Percentiles rank a stretch among this genome's conserved stretches.
Evolutionary conservation across 2,329 filamentous ascomycete genomes (phyloP).

Genomic region (Arthrinium phaeospermum): DNA sequence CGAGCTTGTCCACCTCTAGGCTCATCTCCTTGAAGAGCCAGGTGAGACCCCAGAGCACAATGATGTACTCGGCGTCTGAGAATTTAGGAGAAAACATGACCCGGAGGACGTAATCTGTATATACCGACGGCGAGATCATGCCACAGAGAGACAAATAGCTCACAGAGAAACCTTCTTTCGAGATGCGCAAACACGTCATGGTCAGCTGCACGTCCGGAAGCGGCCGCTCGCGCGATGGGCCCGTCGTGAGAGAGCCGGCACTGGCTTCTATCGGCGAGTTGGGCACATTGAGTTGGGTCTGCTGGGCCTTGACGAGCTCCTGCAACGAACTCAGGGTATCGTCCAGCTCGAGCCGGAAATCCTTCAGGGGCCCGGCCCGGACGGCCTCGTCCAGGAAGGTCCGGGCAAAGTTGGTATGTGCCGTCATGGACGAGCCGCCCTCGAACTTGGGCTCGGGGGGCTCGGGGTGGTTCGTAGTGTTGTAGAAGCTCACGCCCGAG

Average conservation of each 20-base stretch:
- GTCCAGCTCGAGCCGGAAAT: conserved; percentile 53
- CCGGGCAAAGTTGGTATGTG: conserved; percentile 57
- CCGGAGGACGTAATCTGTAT: conserved; percentile 17
- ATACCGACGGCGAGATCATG: conserved; percentile 5
- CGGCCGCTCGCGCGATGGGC: neutral
- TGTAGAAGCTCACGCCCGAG: neutral
- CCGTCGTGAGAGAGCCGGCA: neutral
- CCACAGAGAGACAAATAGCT: conserved; percentile 11
- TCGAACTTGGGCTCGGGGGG: conserved; percentile 50
- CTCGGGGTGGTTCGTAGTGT: neutral
- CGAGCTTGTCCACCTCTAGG: conserved; percentile 47
- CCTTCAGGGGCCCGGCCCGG: conserved; percentile 48
- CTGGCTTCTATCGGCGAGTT: neutral
- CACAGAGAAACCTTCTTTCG: conserved; percentile 11
- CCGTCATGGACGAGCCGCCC: conserved; percentile 54
- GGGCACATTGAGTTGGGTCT: conserved; percentile 4
- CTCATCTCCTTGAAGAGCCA: conserved; percentile 44
- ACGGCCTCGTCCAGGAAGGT: conserved; percentile 58
- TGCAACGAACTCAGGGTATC: conserved; percentile 54
- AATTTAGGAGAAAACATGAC: conserved; percentile 16
- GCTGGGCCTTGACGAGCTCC: conserved; percentile 46
- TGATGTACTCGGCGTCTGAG: conserved; percentile 39
- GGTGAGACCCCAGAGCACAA: conserved; percentile 53
- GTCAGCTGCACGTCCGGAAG: conserved; percentile 16
- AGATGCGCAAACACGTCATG: conserved; percentile 20